Evolutionary conservation across 2,329 filamentous ascomycete species (phyloP), one percentile per base, ranked within the genome.

Genomic region (Sarocladium kiliense): DNA sequence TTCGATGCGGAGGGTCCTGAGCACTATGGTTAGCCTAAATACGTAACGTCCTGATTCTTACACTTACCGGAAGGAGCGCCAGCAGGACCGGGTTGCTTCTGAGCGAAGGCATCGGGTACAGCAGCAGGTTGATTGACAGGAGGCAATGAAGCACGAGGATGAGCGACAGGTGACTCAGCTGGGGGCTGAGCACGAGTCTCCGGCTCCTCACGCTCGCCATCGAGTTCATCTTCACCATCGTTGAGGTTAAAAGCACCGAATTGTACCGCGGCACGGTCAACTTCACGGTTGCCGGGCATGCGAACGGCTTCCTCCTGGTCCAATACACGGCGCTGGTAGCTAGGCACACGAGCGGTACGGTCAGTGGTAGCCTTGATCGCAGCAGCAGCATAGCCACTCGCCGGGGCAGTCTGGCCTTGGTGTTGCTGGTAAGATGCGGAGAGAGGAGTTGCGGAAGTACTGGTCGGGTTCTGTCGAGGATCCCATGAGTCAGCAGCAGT

Each of bases 291-390:
- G 58, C 90, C 91, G 45, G 94, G 94, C 93, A 99, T 97, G 61
- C 96, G 91, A 39, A 99, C 94, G 57, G 94, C 91, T 75, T 99
- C 94, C 71, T 96, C 92, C 69, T 99, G 94, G 64, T 97, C 92
- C 65, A 96, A 79, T 54, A 97, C 81, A 65, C 91, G 88, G 61
- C 93, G 86, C 70, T 95, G 88, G 71, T 88, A 91, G 73, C 87
- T 92, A 19, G 90, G 83, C 55, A 85, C 86, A 58, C 93, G 88
- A 58, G 78, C 76, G 23, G 82, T 75, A 58, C 81, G 70, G 65
- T 85, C 74, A 57, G 82, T 63, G 14, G 86, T 88, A 12, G 89
- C 89, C 75, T 96, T 96, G 64, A 89, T 78, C 25, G 91, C 90
- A 51, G 86, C 88, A n/a, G 89, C 81, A 51, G 88, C 89, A 69